These are phyloP conservation scores for Collybiopsis confluens DNA, from an alignment of 768 basidiomycete genomes.

Conservation along the genomic window DNA sequence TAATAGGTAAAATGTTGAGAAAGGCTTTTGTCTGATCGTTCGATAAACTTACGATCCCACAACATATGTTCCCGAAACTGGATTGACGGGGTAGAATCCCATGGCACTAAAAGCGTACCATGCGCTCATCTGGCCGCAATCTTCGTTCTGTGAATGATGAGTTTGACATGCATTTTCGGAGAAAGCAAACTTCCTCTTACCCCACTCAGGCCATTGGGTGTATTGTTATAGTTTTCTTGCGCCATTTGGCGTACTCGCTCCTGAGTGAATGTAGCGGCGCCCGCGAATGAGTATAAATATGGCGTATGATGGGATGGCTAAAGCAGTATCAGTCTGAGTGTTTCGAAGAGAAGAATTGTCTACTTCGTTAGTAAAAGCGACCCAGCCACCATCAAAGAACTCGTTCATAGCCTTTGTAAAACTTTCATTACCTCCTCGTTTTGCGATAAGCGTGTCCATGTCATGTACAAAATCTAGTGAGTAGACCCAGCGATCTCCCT, in stretches of 20 bases:
- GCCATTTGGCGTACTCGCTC: constrained; percentile 69
- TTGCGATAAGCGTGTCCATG: constrained; percentile 53
- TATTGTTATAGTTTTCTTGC: constrained; percentile 57
- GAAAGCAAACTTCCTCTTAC: constrained; percentile 30
- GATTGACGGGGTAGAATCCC: constrained; percentile 85
- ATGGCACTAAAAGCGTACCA: constrained; percentile 84
- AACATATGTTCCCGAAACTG: constrained; percentile 70
- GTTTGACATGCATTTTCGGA: not conserved
- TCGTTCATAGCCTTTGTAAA: constrained; percentile 68
- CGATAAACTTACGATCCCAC: constrained; percentile 57
- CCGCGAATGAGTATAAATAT: constrained; percentile 73
- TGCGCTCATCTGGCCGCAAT: constrained; percentile 88
- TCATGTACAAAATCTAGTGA: constrained; percentile 77
- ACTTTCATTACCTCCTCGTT: constrained; percentile 58
- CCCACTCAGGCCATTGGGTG: constrained; percentile 67
- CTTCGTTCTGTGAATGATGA: constrained; percentile 59
- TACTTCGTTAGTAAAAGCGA: constrained; percentile 44
- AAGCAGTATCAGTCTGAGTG: not conserved
- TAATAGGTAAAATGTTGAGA: not conserved
- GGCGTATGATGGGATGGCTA: constrained; percentile 86
- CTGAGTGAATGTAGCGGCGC: constrained; percentile 67
- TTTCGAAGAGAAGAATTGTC: not conserved
- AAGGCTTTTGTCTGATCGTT: too few species aligned
- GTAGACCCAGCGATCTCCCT: constrained; percentile 77
- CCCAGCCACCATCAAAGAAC: constrained; percentile 59